Evolutionary conservation across 495 filamentous ascomycete genomes (phyloP).

Genomic region (Xylaria sp.): DNA sequence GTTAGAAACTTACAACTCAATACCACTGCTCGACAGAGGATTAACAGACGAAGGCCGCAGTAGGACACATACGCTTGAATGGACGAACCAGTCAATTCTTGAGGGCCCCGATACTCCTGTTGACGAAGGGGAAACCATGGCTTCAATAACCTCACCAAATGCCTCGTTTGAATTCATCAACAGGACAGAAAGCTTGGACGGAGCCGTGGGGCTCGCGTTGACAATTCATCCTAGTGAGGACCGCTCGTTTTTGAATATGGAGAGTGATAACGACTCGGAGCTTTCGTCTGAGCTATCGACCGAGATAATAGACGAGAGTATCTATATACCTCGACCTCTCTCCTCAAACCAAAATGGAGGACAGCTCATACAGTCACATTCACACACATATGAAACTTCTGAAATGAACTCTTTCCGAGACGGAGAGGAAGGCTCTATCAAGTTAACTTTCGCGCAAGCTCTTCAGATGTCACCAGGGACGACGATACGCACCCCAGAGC

Average conservation of each 20-base stretch:
- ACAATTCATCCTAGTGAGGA: slow-evolving; percentile 42
- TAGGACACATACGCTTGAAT: slow-evolving; percentile 48
- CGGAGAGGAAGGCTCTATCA: slow-evolving; percentile 65
- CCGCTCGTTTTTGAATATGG: slow-evolving; percentile 69
- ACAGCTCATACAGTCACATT: background rate
- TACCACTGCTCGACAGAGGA: slow-evolving; percentile 76
- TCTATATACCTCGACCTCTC: slow-evolving; percentile 41
- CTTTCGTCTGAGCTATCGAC: slow-evolving; percentile 82
- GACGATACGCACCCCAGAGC: slow-evolving; percentile 40
- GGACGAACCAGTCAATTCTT: slow-evolving; percentile 55
- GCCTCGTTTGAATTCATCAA: slow-evolving; percentile 57
- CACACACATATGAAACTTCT: background rate
- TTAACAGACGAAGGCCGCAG: slow-evolving; percentile 64
- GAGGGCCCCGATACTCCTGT: slow-evolving; percentile 44
- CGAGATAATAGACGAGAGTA: slow-evolving; percentile 65
- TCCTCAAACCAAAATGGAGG: slow-evolving; percentile 37
- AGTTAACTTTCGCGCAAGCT: slow-evolving; percentile 70
- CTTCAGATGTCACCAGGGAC: slow-evolving; percentile 53
- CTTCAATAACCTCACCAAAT: slow-evolving; percentile 38
- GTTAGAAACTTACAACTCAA: slow-evolving; percentile 72
- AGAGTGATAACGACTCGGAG: slow-evolving; percentile 74
- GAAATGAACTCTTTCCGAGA: slow-evolving; percentile 9
- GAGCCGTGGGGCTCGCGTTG: slow-evolving; percentile 40
- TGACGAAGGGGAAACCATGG: slow-evolving; percentile 41
- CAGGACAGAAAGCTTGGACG: slow-evolving; percentile 54